These are phyloP conservation scores for Beauveria medogensis DNA, from an alignment of 2,329 filamentous ascomycete species.

Conservation along the genomic window DNA sequence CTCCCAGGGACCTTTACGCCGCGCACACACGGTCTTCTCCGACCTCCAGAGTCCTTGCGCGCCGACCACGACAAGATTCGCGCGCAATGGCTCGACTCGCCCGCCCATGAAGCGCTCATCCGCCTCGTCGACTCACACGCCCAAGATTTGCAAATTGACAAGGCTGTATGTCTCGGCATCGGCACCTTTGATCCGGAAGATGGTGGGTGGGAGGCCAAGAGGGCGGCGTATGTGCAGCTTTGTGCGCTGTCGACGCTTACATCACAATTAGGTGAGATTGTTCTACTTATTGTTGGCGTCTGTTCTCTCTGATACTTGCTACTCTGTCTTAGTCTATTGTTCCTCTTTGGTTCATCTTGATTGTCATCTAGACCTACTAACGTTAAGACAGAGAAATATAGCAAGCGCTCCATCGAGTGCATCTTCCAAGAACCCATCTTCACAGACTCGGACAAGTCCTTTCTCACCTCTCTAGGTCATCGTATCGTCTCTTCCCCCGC, in stretches of 20 bases:
- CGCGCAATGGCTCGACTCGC: conserved; percentile 20
- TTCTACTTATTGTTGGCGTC: background rate
- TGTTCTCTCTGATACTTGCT: no score
- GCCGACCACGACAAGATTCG: conserved; percentile 22
- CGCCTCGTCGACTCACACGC: conserved; percentile 23
- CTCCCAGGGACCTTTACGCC: conserved; percentile 9
- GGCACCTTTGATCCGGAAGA: conserved; percentile 46
- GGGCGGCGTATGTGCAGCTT: conserved; percentile 43
- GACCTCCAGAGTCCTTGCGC: conserved; percentile 20
- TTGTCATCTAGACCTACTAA: background rate
- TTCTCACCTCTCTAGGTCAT: conserved; percentile 48
- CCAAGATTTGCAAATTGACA: conserved; percentile 20
- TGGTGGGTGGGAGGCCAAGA: conserved; percentile 35
- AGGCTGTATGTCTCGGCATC: conserved; percentile 46
- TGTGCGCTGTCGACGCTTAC: conserved; percentile 44
- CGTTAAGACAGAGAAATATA: background rate
- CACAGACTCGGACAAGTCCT: conserved; percentile 38
- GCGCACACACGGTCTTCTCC: conserved; percentile 12
- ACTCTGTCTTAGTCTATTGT: background rate
- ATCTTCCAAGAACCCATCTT: conserved; percentile 50
- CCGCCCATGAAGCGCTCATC: conserved; percentile 24
- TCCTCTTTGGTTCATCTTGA: background rate
- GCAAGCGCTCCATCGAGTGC: conserved; percentile 28
- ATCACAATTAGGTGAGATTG: conserved; percentile 30
- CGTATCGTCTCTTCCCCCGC: conserved; percentile 40